Conservation (phyloP, 495 filamentous ascomycete species). For the Chaetomium tenue region DNA sequence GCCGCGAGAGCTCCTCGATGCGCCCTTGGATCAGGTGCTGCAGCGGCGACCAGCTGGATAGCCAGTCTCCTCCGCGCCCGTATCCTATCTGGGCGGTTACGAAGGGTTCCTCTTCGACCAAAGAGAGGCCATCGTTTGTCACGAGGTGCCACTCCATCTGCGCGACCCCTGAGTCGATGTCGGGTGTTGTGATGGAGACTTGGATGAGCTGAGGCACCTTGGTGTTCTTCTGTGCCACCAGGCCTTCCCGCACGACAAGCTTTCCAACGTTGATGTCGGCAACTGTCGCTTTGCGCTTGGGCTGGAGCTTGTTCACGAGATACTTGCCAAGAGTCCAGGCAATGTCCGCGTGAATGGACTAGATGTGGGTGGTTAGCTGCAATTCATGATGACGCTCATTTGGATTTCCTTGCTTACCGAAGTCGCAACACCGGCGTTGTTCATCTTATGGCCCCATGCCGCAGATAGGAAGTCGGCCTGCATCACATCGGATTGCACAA, state of each 20-base stretch:
- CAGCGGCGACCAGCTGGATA: slow-evolving; percentile 53
- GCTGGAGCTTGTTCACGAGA: slow-evolving; percentile 56
- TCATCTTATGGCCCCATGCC: slow-evolving; percentile 56
- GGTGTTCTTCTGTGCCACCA: slow-evolving; percentile 48
- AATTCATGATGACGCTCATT: neutral
- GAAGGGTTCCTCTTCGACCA: slow-evolving; percentile 37
- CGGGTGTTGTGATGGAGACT: slow-evolving; percentile 27
- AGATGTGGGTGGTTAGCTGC: neutral
- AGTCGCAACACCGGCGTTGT: slow-evolving; percentile 26
- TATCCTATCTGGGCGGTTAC: slow-evolving; percentile 49
- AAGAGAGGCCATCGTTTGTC: neutral
- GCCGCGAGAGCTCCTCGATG: slow-evolving; percentile 53
- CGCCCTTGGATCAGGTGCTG: slow-evolving; percentile 55
- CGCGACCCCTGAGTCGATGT: slow-evolving; percentile 29
- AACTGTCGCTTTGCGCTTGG: slow-evolving; percentile 44
- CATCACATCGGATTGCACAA: slow-evolving; percentile 65
- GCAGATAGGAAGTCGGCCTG: slow-evolving; percentile 52
- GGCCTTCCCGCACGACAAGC: slow-evolving; percentile 63
- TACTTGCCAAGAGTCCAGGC: slow-evolving; percentile 71
- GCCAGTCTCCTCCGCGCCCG: slow-evolving; percentile 46
- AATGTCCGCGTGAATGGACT: slow-evolving; percentile 72
- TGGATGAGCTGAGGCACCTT: slow-evolving; percentile 38
- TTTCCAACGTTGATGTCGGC: slow-evolving; percentile 58
- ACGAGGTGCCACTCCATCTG: slow-evolving; percentile 34
- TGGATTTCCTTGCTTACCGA: slow-evolving; percentile 21